A percentile compares a stretch with the other conserved stretches of the same genome.
phyloP scores from a whole-genome alignment of 257 asterid species.

The Prunella vulgaris region DNA sequence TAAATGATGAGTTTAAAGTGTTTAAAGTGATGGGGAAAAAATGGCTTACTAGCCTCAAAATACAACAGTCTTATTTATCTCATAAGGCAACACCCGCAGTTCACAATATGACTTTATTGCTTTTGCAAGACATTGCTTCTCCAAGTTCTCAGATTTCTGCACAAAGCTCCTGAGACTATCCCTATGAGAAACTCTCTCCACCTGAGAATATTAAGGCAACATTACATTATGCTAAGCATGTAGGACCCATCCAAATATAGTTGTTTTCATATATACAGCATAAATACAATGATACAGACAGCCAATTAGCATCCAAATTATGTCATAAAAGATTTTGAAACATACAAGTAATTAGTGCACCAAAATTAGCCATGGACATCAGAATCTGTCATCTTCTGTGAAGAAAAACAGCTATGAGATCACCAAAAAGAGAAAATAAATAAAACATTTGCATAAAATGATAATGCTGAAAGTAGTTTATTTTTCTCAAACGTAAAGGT shows the following conservation, averaged over 20 bases:
- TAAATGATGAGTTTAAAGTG: background rate
- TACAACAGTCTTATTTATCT: conserved; percentile 72
- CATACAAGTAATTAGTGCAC: too few relatives aligned
- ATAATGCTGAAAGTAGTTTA: too few relatives aligned
- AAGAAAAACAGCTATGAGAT: background rate
- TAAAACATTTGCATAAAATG: too few relatives aligned
- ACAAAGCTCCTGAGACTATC: conserved; percentile 72
- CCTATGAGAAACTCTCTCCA: conserved; percentile 90
- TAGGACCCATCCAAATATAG: background rate
- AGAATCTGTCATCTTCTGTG: too few relatives aligned
- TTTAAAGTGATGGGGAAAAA: background rate
- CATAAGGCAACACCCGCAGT: conserved; percentile 81
- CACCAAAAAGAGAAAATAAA: background rate
- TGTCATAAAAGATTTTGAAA: too few relatives aligned
- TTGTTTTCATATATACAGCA: background rate
- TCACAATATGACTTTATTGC: conserved; percentile 88
- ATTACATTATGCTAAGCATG: background rate
- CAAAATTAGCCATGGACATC: too few relatives aligned
- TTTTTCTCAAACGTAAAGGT: too few relatives aligned
- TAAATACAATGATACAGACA: background rate
- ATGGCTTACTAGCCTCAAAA: conserved; percentile 37
- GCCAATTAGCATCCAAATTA: too few relatives aligned
- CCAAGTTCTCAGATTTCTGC: conserved; percentile 85
- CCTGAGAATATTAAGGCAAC: conserved; percentile 42
- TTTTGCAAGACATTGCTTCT: conserved; percentile 86